These are phyloP conservation scores for Debaryomyces singareniensis DNA, from an alignment of 1,139 yeast genomes.

Conservation along the genomic window DNA sequence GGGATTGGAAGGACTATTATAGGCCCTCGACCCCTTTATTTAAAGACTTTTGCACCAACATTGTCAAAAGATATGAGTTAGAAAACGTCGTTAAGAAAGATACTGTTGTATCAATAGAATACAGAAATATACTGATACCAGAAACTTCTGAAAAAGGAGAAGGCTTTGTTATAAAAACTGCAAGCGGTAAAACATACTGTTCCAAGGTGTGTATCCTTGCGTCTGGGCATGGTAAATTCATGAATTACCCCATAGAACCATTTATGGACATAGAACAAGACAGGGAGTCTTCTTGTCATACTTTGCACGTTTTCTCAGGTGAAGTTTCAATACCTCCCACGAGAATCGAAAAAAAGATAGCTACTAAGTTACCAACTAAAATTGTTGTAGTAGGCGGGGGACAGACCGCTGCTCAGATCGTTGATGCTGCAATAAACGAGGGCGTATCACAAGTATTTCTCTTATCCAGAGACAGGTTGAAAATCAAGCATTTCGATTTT, in stretches of 20 bases:
- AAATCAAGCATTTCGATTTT: slow-evolving; percentile 45
- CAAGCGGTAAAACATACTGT: slow-evolving; percentile 21
- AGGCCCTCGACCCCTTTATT: slow-evolving; percentile 39
- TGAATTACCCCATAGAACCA: slow-evolving; percentile 29
- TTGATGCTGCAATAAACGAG: slow-evolving; percentile 27
- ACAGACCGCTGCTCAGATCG: slow-evolving; percentile 43
- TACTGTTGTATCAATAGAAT: slow-evolving; percentile 26
- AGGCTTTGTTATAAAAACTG: slow-evolving; percentile 25
- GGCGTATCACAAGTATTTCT: slow-evolving; percentile 29
- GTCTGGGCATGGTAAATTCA: slow-evolving; percentile 35
- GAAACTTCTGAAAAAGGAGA: slow-evolving; percentile 19
- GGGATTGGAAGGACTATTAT: slow-evolving; percentile 43
- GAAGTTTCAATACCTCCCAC: slow-evolving; percentile 18
- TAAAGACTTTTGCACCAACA: slow-evolving; percentile 31
- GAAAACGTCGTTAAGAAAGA: slow-evolving; percentile 25
- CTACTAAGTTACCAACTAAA: slow-evolving; percentile 10
- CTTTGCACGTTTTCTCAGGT: slow-evolving; percentile 32
- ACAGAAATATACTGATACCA: slow-evolving; percentile 18
- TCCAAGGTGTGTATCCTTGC: slow-evolving; percentile 35
- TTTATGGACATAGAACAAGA: slow-evolving; percentile 14
- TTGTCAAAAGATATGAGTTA: slow-evolving; percentile 28
- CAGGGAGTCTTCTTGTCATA: slow-evolving; percentile 35
- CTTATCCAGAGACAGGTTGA: slow-evolving; percentile 33
- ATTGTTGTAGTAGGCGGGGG: slow-evolving; percentile 45
- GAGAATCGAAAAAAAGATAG: slow-evolving; percentile 12